A percentile compares a stretch with the other conserved stretches of the same genome.
Conservation (phyloP, 2,329 filamentous ascomycete genomes). For the Ceratocystiopsis minuta region DNA sequence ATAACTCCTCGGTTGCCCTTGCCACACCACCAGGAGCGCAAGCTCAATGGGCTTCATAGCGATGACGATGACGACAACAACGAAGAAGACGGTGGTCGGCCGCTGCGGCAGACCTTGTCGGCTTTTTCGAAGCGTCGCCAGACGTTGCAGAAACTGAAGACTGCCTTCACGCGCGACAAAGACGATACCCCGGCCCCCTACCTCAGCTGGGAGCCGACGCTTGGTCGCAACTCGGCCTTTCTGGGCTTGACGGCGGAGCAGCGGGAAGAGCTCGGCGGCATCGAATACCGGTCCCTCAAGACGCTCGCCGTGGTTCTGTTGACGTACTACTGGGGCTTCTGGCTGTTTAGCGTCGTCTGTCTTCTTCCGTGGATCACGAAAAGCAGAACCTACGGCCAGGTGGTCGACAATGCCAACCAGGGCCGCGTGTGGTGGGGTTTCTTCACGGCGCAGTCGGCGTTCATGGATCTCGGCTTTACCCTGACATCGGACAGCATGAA, state of each 20-base stretch:
- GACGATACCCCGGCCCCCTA: conserved; percentile 55
- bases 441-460: conserved; percentile 72
- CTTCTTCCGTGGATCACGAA: conserved; percentile 66
- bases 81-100: conserved; percentile 13
- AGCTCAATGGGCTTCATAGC: conserved; percentile 4
- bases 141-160: conserved; percentile 41
- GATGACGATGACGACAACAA: conserved; percentile 14
- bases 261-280: conserved; percentile 84
- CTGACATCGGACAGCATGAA: conserved; percentile 88
- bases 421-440: conserved; percentile 77
- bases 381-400: conserved; percentile 37
- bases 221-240: conserved; percentile 86
- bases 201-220: conserved; percentile 81
- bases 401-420: conserved; percentile 45
- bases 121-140: conserved; percentile 20
- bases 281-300: conserved; percentile 87
- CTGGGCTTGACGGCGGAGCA: conserved; percentile 77
- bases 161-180: conserved; percentile 34
- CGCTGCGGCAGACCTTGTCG: conserved; percentile 10
- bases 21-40: conserved; percentile 15
- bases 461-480: conserved; percentile 90
- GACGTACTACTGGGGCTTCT: conserved; percentile 69
- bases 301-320: conserved; percentile 64
- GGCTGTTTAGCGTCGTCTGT: conserved; percentile 54
- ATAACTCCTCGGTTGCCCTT: too few relatives aligned